Base-by-base conservation (phyloP, 345 rosid species). In the Carallia brachiata region DNA sequence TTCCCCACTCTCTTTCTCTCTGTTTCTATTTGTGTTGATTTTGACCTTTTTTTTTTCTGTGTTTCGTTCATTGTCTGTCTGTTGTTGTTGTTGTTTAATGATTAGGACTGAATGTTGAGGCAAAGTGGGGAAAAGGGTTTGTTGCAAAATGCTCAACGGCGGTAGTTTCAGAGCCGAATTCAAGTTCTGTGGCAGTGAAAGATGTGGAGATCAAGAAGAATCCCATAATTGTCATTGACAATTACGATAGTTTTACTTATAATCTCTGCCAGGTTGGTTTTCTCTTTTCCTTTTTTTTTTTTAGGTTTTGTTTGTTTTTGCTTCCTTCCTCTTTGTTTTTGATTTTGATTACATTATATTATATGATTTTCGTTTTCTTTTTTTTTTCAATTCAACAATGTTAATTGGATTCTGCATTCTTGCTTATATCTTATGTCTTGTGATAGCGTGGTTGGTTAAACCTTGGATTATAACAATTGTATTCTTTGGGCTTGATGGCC, bases 231-330 rank as follows among this genome's bases (percentile, higher is more conserved):
- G 96, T 96, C 32, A 87, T 92, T 69, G 98, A 90, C 77, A 92
- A 96, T 79, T 90, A 92, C 81, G 97, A 96, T 65, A 96, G 98
- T 77, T 95, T 95, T 80, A 95, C 98, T 36, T 90, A 90, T 75
- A 92, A 90, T 82, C 96, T 95, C 73, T 92, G 98, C 52, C 97
- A 96, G 99, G 97, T 96, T 73, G 2, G 67, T 57, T 67, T 13
- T 2, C 61, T 40, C 18, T 56, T 16, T 18, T 60, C 61, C 13
- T 62, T 4, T 32, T 32, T 32, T 32, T 32, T 32, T 32, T 32
- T 32, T 32, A 4, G 34, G 34, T 32, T 32, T 32, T 32, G 2
- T 32, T 32, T 32, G 34, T 32, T 37, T 36, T 32, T 9, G 9
- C 40, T 6, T 36, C 13, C 52, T 68, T 53, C 2, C 65, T 44